These are phyloP conservation scores for Thielaviopsis euricoi DNA, from an alignment of 2,329 filamentous ascomycete genomes.

Conservation along the genomic window DNA sequence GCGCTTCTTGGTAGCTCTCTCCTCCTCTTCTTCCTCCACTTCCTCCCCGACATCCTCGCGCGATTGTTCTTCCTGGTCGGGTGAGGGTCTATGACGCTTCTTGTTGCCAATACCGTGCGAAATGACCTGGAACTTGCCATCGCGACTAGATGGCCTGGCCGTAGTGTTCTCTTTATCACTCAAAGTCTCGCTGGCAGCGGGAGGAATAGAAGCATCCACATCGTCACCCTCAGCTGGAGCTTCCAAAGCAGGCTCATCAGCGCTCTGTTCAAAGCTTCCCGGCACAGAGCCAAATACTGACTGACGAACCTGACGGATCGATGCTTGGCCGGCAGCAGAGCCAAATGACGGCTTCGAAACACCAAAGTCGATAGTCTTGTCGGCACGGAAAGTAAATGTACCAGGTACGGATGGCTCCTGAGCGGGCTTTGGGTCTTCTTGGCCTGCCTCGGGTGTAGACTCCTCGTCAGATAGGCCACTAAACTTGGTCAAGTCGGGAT, in stretches of 20 bases:
- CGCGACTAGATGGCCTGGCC: constrained; percentile 16
- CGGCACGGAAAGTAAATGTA: constrained; percentile 48
- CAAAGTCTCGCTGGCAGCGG: constrained; percentile 18
- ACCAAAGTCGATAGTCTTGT: constrained; percentile 44
- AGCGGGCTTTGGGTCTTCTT: constrained; percentile 15
- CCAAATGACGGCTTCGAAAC: constrained; percentile 37
- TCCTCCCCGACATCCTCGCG: constrained; percentile 31
- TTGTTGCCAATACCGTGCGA: constrained; percentile 49
- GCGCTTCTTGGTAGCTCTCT: constrained; percentile 46
- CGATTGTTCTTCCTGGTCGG: constrained; percentile 39
- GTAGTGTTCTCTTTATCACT: constrained; percentile 39
- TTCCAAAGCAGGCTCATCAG: neutral
- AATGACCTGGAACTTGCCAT: constrained; percentile 25
- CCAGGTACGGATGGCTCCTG: constrained; percentile 30
- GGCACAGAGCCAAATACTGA: constrained; percentile 36
- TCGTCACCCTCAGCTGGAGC: constrained; percentile 10
- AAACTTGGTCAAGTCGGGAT: constrained; percentile 35
- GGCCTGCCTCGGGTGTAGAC: constrained; percentile 11
- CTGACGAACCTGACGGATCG: constrained; percentile 40
- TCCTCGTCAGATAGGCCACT: constrained; percentile 17
- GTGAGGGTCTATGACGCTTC: constrained; percentile 43
- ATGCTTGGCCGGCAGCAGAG: constrained; percentile 39
- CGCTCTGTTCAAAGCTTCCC: constrained; percentile 32
- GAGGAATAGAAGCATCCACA: constrained; percentile 13
- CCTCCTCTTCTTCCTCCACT: constrained; percentile 22